Base-by-base conservation (phyloP, 345 rosid species). In the Cardamine resedifolia region DNA sequence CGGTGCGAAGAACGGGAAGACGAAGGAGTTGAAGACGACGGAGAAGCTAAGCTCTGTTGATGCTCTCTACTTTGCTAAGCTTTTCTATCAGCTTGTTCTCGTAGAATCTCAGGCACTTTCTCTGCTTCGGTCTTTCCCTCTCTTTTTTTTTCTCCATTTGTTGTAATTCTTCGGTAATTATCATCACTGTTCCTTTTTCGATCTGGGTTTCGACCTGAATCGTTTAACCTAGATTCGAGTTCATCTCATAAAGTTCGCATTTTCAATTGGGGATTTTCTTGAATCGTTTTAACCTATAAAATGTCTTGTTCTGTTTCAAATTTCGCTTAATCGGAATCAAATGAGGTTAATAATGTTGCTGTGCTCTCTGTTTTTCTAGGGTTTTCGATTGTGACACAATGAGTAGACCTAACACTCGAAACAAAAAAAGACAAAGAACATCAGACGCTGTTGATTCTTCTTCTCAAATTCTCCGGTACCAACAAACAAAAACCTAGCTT, bases 381-480 rank as follows among this genome's bases (percentile, higher is more conserved):
- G 64, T 71, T 71, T 62, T 20, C 67, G 44, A 58, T 74, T 66
- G 57, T 68, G 64, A 65, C 45, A 85, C 78, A 68, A 90, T 88
- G 97, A 87, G 87, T 76, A 81, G 90, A 67, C 96, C 90, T 41
- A 76, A 81, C 27, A 90, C 97, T 1, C 83, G 94, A 3, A 78
- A 90, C 71, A 88, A 90, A 64, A 85, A 90, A 71, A 80, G 97
- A 55, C 79, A 74, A 24, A 81, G 83, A 64, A 84, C 78, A 71
- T 80, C 59, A 20, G 83, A 85, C 45, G 71, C 77, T 53, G 83
- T 45, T 50, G 83, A 88, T 70, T 36, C 74, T 57, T 71, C 86
- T 71, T 78, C 90, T 74, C 86, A 83, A 59, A 81, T 84, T 7
- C 66, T 47, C 62, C 20, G 74, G 44, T 70, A 53, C 45, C 45